Conservation (phyloP, 148 eudicot species). For the Fagopyrum homotropicum region DNA sequence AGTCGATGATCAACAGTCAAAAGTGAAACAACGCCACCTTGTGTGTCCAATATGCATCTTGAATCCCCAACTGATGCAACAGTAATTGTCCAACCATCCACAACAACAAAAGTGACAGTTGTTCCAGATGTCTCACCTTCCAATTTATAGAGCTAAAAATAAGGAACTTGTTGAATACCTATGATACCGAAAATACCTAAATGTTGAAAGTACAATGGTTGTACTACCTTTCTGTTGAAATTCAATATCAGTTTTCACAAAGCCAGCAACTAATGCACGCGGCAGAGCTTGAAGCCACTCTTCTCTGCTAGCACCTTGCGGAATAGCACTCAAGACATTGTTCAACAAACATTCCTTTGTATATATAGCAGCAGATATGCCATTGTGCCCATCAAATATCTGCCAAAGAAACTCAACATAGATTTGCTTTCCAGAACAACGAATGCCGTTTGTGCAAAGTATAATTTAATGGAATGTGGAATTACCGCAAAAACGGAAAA, state of each 20-base stretch:
- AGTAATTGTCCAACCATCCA: slow-evolving; percentile 97
- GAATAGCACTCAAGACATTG: slow-evolving; percentile 83
- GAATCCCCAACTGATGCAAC: slow-evolving; percentile 99
- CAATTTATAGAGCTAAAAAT: background rate
- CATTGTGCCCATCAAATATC: slow-evolving; percentile 99
- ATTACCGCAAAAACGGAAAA: slow-evolving; percentile 91
- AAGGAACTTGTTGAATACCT: background rate
- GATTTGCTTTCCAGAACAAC: background rate
- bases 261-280: slow-evolving; percentile 93
- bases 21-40: slow-evolving; percentile 82
- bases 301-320: slow-evolving; percentile 65
- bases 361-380: slow-evolving; percentile 92
- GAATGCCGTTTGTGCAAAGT: background rate
- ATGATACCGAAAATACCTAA: background rate
- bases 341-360: slow-evolving; percentile 73
- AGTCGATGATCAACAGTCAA: slow-evolving; percentile 92
- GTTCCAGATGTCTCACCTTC: slow-evolving; percentile 97
- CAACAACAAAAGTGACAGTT: slow-evolving; percentile 90
- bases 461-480: background rate
- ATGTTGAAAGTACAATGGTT: background rate
- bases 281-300: slow-evolving; percentile 98
- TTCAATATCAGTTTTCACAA: slow-evolving; percentile 95
- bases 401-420: slow-evolving; percentile 16
- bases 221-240: slow-evolving; percentile 82
- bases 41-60: slow-evolving; percentile 90